Percentiles rank a stretch among this genome's conserved stretches.
Conservation (phyloP, 139 green algal species). For the Eudorina sp. region DNA sequence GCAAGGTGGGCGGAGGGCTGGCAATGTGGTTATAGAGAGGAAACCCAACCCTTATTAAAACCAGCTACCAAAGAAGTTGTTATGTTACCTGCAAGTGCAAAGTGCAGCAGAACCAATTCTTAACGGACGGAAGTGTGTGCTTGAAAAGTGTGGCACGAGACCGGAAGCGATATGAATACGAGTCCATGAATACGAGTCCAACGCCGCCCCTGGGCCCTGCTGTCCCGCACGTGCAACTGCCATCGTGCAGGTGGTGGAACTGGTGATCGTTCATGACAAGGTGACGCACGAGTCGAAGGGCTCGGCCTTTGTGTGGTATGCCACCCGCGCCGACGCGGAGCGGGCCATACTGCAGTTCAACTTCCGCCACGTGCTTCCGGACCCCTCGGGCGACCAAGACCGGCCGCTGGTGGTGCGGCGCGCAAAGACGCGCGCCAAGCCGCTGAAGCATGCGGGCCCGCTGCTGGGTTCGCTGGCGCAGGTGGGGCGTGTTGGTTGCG, state of each 20-base stretch:
- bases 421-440: slow-evolving; percentile 64
- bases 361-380: slow-evolving; percentile 62
- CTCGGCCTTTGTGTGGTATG: slow-evolving; percentile 76
- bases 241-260: slow-evolving; percentile 65
- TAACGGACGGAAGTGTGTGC: too few species aligned
- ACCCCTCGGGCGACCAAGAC: slow-evolving; percentile 65
- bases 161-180: too few species aligned
- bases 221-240: too few species aligned
- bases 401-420: slow-evolving; percentile 74
- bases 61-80: too few species aligned
- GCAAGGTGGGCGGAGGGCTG: slow-evolving; percentile 66
- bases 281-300: slow-evolving; percentile 76
- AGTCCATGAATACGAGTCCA: too few species aligned
- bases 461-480: slow-evolving; percentile 19
- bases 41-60: too few species aligned
- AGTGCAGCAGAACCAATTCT: too few species aligned
- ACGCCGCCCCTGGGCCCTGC: too few species aligned
- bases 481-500: too few species aligned
- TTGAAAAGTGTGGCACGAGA: too few species aligned
- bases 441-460: slow-evolving; percentile 2
- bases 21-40: too few species aligned
- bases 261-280: slow-evolving; percentile 78
- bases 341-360: slow-evolving; percentile 71
- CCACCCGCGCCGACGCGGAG: slow-evolving; percentile 53
- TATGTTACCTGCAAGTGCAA: too few species aligned